Evolutionary conservation across 129 eudicot species (phyloP), one percentile per base, ranked within the genome.

Genomic region (Apium graveolens): DNA sequence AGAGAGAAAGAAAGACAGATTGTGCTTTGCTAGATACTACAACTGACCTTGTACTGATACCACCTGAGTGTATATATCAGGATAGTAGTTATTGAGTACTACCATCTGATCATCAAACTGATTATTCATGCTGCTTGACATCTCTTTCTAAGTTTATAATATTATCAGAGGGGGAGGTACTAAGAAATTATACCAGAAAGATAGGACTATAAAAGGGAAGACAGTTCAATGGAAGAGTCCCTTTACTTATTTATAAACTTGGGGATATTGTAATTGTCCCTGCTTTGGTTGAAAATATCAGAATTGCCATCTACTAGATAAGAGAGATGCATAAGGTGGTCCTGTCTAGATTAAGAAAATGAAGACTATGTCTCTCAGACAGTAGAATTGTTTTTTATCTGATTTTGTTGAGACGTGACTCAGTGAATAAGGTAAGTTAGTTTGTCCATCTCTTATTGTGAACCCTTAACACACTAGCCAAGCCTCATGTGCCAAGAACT

Each of bases 51-150:
- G 96, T 73, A 82, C 80, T 26, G 96, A 88, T 72, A 81, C 82
- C 46, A 88, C 81, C 46, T 92, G 96, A 48, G 86, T 83, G 87
- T 88, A 88, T 48, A 88, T 85, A 53, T 82, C 97, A 75, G 97
- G 90, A 84, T 90, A 92, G 84, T 88, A 90, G 82, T 90, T 87
- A 80, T 94, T 87, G 32, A 89, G 79, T 35, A 88, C 89, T 73
- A 34, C 84, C 94, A 91, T 89, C 77, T 89, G 92, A 55, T 86
- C 97, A 85, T 89, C 90, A 76, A 49, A 81, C 55, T 77, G 87
- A 51, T 78, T 72, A 79, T 78, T 85, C 80, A 85, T 78, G 78
- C 79, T 85, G 71, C 74, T 86, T 60, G 86, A 78, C 88, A 81
- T 83, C 73, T 75, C 62, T 75, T 46, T 71, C 13, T 5, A 12